These are phyloP conservation scores for Diplodia sapinea DNA, from an alignment of 2,329 filamentous ascomycete species.

Conservation along the genomic window DNA sequence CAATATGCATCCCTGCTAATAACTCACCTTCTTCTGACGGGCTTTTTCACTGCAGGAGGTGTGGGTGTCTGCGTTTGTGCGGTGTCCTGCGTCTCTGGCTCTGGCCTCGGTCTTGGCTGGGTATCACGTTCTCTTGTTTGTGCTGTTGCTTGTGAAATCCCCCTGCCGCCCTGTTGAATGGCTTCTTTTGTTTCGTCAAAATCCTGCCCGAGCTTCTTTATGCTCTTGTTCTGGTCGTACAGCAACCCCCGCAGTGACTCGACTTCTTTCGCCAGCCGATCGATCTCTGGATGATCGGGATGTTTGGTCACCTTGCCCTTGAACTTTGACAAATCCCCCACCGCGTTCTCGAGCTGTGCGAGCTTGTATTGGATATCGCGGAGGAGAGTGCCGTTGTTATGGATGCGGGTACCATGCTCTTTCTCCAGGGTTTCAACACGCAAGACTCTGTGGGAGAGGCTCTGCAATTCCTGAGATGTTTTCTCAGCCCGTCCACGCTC, in stretches of 20 bases:
- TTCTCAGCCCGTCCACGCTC: slow-evolving; percentile 11
- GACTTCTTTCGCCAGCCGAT: not conserved
- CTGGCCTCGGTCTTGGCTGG: not conserved
- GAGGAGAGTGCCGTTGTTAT: slow-evolving; percentile 8
- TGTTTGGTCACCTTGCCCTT: slow-evolving; percentile 4
- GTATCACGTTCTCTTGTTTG: not conserved
- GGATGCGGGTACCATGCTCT: slow-evolving; percentile 7
- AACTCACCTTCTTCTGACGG: not conserved
- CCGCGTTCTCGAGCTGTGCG: slow-evolving; percentile 12
- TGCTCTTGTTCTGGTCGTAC: not conserved
- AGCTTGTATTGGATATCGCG: slow-evolving; percentile 14
- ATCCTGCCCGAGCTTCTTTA: not conserved
- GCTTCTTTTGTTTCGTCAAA: not conserved
- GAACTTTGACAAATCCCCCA: not conserved
- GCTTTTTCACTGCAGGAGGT: not conserved
- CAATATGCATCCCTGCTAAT: not conserved
- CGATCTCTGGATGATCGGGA: not conserved
- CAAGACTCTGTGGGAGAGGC: slow-evolving; percentile 30
- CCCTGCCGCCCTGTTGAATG: not conserved
- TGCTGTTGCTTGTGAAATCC: not conserved
- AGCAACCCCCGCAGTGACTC: not conserved
- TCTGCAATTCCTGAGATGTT: slow-evolving; percentile 12
- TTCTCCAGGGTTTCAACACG: slow-evolving; percentile 12
- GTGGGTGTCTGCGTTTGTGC: not conserved
- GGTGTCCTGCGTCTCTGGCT: not conserved